Percentiles rank a stretch among this genome's conserved stretches.
phyloP scores from a whole-genome alignment of 2,329 filamentous ascomycete species.

The Fusarium beomiforme region DNA sequence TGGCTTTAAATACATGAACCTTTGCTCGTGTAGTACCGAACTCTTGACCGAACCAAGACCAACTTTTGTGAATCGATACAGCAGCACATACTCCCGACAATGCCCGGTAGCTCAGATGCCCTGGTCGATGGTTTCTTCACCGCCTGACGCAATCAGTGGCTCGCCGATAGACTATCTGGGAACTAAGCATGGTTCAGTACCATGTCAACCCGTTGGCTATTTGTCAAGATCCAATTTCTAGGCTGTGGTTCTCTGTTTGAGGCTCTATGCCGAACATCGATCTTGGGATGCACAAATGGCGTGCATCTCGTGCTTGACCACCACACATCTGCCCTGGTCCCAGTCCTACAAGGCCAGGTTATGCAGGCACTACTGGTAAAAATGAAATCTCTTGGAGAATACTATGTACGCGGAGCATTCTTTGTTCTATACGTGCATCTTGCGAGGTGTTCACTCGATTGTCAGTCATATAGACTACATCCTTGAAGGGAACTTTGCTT shows the following conservation, averaged over 20 bases:
- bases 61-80: too few species aligned
- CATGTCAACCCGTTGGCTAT: neutral
- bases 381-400: neutral
- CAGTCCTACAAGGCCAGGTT: conserved; percentile 26
- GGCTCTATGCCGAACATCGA: conserved; percentile 3
- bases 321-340: conserved; percentile 35
- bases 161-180: neutral
- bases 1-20: neutral
- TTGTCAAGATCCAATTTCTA: neutral
- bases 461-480: neutral
- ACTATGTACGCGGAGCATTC: neutral
- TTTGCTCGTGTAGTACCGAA: neutral
- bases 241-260: neutral
- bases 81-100: neutral
- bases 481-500: neutral
- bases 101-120: neutral
- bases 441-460: neutral
- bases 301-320: conserved; percentile 34
- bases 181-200: neutral
- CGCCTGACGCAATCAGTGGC: conserved; percentile 10
- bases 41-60: neutral
- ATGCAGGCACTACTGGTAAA: conserved; percentile 34
- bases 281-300: conserved; percentile 35
- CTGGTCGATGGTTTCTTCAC: conserved; percentile 10
- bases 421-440: neutral